phyloP scores from a whole-genome alignment of 2,329 filamentous ascomycete species.

The Cercospora sojina region DNA sequence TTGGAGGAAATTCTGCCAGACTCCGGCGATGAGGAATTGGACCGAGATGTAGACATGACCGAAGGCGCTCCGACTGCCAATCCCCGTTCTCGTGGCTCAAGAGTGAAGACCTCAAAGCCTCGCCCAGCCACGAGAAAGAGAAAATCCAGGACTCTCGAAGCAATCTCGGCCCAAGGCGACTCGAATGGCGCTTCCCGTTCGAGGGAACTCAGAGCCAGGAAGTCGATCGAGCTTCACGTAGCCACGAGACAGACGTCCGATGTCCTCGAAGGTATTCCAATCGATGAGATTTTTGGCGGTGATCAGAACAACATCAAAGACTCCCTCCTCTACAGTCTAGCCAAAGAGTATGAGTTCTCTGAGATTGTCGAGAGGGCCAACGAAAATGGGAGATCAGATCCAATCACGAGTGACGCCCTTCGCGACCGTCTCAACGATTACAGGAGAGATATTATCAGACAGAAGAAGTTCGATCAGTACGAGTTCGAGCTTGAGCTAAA shows the following conservation, averaged over 20 bases:
- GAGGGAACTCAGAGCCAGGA: neutral
- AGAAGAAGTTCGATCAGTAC: neutral
- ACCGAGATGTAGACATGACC: neutral
- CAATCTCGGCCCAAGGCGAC: neutral
- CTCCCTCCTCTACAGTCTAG: neutral
- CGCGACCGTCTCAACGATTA: neutral
- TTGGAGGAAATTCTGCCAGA: neutral
- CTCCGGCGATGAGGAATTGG: neutral
- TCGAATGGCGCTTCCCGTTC: neutral
- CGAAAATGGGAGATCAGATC: neutral
- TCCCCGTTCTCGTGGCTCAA: neutral
- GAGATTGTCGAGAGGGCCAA: neutral
- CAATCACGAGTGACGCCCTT: neutral
- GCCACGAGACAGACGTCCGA: neutral
- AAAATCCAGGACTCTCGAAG: neutral
- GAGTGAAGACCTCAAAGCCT: neutral
- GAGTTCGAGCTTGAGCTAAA: neutral
- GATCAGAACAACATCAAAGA: neutral
- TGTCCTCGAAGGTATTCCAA: neutral
- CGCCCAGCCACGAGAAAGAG: neutral
- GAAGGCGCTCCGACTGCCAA: neutral
- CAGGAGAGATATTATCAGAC: neutral
- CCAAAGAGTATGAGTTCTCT: neutral
- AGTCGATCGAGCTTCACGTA: neutral
- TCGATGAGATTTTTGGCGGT: neutral